Evolutionary conservation across 768 basidiomycete genomes (phyloP).

Genomic region (Podaxis rugospora): DNA sequence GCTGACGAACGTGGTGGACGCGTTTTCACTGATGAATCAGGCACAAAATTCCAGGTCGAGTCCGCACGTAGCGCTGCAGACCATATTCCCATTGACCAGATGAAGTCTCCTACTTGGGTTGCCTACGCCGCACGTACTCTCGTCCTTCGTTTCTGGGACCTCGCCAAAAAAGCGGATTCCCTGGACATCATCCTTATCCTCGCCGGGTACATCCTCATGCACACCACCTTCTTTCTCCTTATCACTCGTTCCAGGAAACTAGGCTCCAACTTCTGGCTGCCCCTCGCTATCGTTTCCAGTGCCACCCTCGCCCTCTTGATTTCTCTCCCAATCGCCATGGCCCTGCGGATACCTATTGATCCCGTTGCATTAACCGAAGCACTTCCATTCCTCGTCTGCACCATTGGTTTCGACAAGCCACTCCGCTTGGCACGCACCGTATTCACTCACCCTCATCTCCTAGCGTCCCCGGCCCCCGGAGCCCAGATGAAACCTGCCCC

Average conservation of each 20-base stretch:
- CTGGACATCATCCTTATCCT: conserved; percentile 94
- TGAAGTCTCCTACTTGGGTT: conserved; percentile 84
- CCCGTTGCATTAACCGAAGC: conserved; percentile 93
- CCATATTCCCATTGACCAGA: conserved; percentile 56
- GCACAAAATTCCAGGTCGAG: conserved; percentile 50
- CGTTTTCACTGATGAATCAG: conserved; percentile 31
- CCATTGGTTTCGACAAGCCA: conserved; percentile 97
- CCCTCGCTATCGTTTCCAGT: conserved; percentile 71
- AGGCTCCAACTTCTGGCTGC: conserved; percentile 59
- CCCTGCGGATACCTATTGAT: conserved; percentile 83
- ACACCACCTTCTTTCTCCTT: conserved; percentile 88
- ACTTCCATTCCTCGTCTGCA: conserved; percentile 95
- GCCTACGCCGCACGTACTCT: conserved; percentile 79
- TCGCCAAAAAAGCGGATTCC: conserved; percentile 92
- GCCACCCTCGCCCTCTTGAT: conserved; percentile 81
- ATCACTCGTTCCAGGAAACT: conserved; percentile 85
- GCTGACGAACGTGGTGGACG: conserved; percentile 14
- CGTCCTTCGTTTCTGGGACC: conserved; percentile 78
- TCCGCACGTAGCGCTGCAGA: conserved; percentile 31
- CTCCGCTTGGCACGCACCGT: conserved; percentile 87
- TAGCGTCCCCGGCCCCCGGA: conserved; percentile 28
- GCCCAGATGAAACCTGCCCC: conserved; percentile 65
- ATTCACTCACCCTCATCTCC: conserved; percentile 74
- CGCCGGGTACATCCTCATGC: conserved; percentile 93
- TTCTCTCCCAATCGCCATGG: conserved; percentile 69